Conservation (phyloP, 2,329 filamentous ascomycete genomes). For the Aureobasidium sp. region DNA sequence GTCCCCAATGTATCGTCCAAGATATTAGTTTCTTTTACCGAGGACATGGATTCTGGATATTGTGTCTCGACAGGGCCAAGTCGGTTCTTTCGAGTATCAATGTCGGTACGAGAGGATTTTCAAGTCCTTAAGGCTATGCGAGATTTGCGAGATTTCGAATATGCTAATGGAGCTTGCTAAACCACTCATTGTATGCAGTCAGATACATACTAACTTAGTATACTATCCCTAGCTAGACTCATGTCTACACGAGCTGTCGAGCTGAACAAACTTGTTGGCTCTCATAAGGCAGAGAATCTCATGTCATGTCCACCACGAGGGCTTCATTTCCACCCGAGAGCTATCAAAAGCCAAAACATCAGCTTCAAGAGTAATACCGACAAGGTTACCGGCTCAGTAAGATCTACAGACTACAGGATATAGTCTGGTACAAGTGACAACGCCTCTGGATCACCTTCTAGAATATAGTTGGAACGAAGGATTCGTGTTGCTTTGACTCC, state of each 20-base stretch:
- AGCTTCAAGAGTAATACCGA: neutral
- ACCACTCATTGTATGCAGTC: neutral
- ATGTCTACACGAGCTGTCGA: neutral
- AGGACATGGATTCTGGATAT: neutral
- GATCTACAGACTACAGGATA: neutral
- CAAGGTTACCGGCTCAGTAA: neutral
- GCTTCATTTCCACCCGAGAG: conserved; percentile 6
- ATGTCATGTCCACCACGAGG: conserved; percentile 2
- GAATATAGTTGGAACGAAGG: conserved; percentile 9
- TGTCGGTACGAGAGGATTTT: neutral
- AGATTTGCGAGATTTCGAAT: neutral
- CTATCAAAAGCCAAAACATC: conserved; percentile 2
- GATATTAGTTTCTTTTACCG: conserved; percentile 17
- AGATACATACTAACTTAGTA: neutral
- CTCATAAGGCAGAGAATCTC: neutral
- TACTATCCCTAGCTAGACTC: neutral
- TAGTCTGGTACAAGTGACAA: neutral
- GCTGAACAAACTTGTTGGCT: neutral
- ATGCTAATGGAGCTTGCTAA: neutral
- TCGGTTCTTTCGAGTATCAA: neutral
- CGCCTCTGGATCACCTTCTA: neutral
- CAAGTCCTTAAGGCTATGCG: neutral
- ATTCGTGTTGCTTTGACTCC: conserved; percentile 1
- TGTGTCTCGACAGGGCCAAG: neutral
- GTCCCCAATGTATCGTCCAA: conserved; percentile 15